phyloP scores from a whole-genome alignment of 148 eudicot species.

The Camellia japonica region DNA sequence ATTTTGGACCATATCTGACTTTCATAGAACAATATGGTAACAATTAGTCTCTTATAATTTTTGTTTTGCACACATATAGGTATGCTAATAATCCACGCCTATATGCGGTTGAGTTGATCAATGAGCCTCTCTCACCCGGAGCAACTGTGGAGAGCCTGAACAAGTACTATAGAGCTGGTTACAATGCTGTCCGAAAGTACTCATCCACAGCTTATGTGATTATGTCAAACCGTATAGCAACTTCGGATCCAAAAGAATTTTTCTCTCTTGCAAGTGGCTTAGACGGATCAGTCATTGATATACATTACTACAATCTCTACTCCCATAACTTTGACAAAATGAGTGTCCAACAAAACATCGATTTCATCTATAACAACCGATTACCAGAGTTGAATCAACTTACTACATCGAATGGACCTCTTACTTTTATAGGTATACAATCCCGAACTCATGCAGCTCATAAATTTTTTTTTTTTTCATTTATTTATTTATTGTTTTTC shows the following conservation, averaged over 20 bases:
- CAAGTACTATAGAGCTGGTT: conserved; percentile 37
- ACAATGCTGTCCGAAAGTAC: conserved; percentile 35
- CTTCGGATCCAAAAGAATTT: conserved; percentile 31
- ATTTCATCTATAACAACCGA: conserved; percentile 30
- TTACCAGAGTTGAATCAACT: conserved; percentile 24
- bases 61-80: conserved; percentile 13
- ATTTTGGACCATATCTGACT: too few relatives aligned
- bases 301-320: conserved; percentile 47
- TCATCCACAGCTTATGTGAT: conserved; percentile 36
- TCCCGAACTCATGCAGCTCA: too few relatives aligned
- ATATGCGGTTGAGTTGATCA: conserved; percentile 42
- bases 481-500: too few relatives aligned
- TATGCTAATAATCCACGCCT: conserved; percentile 35
- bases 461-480: too few relatives aligned
- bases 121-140: conserved; percentile 43
- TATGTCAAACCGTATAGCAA: conserved; percentile 33
- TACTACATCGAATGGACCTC: conserved; percentile 51
- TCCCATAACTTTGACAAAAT: conserved; percentile 14
- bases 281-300: conserved; percentile 31
- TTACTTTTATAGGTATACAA: conserved; percentile 54
- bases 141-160: conserved; percentile 29
- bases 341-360: conserved; percentile 42
- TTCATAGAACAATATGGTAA: neutral
- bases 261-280: conserved; percentile 29
- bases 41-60: too few relatives aligned